Evolutionary conservation across 2,329 filamentous ascomycete genomes (phyloP), one percentile per base, ranked within the genome.

Genomic region (Botryotinia globosa): DNA sequence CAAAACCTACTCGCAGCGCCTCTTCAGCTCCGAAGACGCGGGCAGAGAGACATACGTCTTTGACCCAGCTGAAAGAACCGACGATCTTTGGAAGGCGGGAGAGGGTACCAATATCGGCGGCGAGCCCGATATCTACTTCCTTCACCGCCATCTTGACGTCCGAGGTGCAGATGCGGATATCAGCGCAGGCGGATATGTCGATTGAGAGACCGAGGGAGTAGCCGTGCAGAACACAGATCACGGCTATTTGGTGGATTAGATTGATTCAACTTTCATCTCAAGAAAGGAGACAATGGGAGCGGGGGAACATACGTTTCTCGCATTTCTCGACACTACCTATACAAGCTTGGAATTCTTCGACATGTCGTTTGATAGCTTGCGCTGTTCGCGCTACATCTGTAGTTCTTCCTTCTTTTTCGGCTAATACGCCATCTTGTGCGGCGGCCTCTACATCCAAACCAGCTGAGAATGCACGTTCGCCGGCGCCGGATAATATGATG

Each of bases 401-500:
- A 25, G 76, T 73, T 14, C 45, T 61, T 18, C 42, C 71, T 6
- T 76, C 76, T 25, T 77, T 76, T 12, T 73, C 78, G 5, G 77
- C 76, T 18, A 88, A 79, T 32, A 88, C 79, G 1, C 85, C 82
- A 48, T 85, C 85, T 77, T 88, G 79, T 20, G 86, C 86, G 20
- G 92, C 91, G 12, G 90, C 90, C 80, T 91, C 86, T 69, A 98
- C 91, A 81, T 98, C 95, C 32, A 98, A 85, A 0, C 95, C 95
- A 0, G 93, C 87, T 3, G 92, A 94, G 84, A 98, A 98, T 44
- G 93, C 94, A 77, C 90, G 88, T 62, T 93, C 89, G 58, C 95
- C 95, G 32, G 92, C 91, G 71, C 92, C 94, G 39, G 92, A 93
- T 77, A 98, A 85, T 74, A 98, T 83, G 72, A 98, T 87, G 75